These are phyloP conservation scores for Blastobotrys arbuscula DNA, from an alignment of 1,139 yeast genomes.

Conservation along the genomic window DNA sequence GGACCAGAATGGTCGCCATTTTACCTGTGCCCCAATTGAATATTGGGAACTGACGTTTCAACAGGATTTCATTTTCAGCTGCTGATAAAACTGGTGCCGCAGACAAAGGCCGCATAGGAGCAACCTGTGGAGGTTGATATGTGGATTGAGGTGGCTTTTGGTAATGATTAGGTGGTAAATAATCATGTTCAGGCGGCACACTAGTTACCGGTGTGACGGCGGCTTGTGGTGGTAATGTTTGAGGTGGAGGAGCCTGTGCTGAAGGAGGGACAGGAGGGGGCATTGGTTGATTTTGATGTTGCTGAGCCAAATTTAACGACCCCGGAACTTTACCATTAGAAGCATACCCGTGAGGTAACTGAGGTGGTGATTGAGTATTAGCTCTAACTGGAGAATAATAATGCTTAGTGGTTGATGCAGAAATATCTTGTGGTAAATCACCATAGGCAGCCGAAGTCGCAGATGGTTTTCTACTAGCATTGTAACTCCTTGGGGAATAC, in stretches of 20 bases:
- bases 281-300: slow-evolving; percentile 1
- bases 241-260: slow-evolving; percentile 2
- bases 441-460: slow-evolving; percentile 8
- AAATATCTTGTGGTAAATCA: slow-evolving; percentile 11
- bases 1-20: slow-evolving; percentile 43
- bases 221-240: slow-evolving; percentile 3
- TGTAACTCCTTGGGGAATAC: neutral
- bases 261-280: slow-evolving; percentile 2
- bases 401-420: neutral
- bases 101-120: slow-evolving; percentile 3
- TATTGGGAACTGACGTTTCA: slow-evolving; percentile 64
- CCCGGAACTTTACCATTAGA: slow-evolving; percentile 6
- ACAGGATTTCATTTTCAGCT: slow-evolving; percentile 31
- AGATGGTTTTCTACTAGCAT: slow-evolving; percentile 1
- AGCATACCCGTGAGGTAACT: neutral
- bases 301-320: slow-evolving; percentile 11
- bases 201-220: neutral
- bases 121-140: slow-evolving; percentile 11
- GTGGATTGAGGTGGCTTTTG: neutral
- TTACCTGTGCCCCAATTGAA: slow-evolving; percentile 62
- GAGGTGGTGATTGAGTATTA: slow-evolving; percentile 6
- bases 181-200: neutral
- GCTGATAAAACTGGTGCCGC: slow-evolving; percentile 13
- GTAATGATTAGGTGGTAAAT: neutral
- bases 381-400: slow-evolving; percentile 7